Evolutionary conservation across 768 basidiomycete genomes (phyloP).

Genomic region (Hypsizygus marmoreus): DNA sequence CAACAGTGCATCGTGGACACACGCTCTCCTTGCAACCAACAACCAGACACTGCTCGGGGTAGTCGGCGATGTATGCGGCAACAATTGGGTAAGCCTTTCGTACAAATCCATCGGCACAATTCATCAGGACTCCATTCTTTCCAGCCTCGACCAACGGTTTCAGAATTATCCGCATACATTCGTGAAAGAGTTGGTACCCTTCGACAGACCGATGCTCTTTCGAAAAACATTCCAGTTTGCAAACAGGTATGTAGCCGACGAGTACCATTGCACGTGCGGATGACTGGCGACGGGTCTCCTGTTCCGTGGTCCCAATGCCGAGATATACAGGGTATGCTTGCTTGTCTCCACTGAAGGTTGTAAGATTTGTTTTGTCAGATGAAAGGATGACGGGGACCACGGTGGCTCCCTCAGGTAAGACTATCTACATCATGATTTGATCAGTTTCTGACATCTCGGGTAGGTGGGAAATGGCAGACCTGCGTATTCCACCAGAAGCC

Average conservation of each 20-base stretch:
- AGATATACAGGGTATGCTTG: constrained; percentile 47
- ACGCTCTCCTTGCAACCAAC: constrained; percentile 19
- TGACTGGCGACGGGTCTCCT: constrained; percentile 30
- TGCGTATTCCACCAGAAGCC: constrained; percentile 39
- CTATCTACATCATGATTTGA: constrained; percentile 1
- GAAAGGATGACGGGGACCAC: constrained; percentile 40
- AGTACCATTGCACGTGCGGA: constrained; percentile 33
- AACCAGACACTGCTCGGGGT: constrained; percentile 39
- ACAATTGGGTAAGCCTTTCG: constrained; percentile 32
- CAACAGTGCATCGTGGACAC: constrained; percentile 31
- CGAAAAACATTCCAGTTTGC: constrained; percentile 26
- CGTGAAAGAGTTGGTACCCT: constrained; percentile 16
- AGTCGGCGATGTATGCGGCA: constrained; percentile 36
- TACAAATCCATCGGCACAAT: constrained; percentile 30
- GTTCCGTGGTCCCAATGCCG: constrained; percentile 41
- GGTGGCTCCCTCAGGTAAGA: constrained; percentile 25
- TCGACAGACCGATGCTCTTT: neutral
- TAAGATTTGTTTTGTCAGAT: constrained; percentile 39
- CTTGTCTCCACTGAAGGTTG: constrained; percentile 35
- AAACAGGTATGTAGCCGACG: constrained; percentile 39
- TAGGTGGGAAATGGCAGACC: constrained; percentile 24
- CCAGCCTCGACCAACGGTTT: constrained; percentile 29
- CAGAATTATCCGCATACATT: constrained; percentile 22
- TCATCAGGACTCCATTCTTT: constrained; percentile 28
- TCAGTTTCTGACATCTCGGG: constrained; percentile 4